A percentile compares a stretch with the other conserved stretches of the same genome.
These are phyloP conservation scores for Aaosphaeria pasadenensis DNA, from an alignment of 2,329 filamentous ascomycete genomes.

Conservation along the genomic window DNA sequence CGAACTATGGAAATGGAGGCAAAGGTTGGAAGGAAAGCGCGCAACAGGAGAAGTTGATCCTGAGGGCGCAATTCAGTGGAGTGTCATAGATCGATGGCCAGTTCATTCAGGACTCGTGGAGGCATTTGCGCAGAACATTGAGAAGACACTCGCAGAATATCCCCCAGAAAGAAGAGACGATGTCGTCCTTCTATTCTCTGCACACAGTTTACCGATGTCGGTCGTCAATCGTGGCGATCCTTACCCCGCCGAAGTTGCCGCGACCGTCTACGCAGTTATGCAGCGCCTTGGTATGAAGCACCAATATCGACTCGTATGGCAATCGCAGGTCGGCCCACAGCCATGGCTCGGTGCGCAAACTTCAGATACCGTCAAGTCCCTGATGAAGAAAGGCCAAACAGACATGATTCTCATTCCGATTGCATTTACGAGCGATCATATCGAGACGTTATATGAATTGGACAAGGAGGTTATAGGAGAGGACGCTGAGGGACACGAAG, in stretches of 20 bases:
- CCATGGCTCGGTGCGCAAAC: constrained; percentile 97
- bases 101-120: constrained; percentile 87
- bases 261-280: constrained; percentile 97
- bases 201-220: constrained; percentile 93
- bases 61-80: constrained; percentile 82
- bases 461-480: constrained; percentile 95
- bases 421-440: constrained; percentile 98
- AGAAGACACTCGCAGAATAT: constrained; percentile 79
- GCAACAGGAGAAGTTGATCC: constrained; percentile 50
- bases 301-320: constrained; percentile 93
- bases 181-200: constrained; percentile 88
- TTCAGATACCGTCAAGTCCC: constrained; percentile 78
- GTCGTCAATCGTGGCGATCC: constrained; percentile 96
- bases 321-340: constrained; percentile 93
- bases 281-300: constrained; percentile 82
- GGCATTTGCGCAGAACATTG: constrained; percentile 89
- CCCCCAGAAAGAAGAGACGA: constrained; percentile 74
- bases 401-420: constrained; percentile 91
- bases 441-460: constrained; percentile 92
- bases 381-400: constrained; percentile 86
- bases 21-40: constrained; percentile 77
- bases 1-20: constrained; percentile 96
- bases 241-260: constrained; percentile 92
- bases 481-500: constrained; percentile 51
- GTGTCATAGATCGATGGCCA: constrained; percentile 97